Evolutionary conservation across 768 basidiomycete species (phyloP), one percentile per base, ranked within the genome.

Genomic region (Russula compacta): DNA sequence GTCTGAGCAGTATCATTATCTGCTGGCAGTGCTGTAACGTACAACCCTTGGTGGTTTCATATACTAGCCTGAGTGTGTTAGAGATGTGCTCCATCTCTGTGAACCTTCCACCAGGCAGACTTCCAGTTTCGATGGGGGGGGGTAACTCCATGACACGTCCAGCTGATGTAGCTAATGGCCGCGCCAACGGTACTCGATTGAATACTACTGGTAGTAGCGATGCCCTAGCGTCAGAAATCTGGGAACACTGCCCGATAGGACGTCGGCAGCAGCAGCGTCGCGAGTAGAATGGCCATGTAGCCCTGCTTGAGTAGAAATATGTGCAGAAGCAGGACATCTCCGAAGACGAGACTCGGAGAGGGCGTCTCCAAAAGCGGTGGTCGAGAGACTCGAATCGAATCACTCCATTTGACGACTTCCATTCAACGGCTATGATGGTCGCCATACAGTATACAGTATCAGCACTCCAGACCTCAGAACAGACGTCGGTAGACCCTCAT

Each of bases 371-470:
- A 35, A 33, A 53, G 35, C 32, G n/a, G 40, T 1, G 62, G 53
- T 14, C 56, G 61, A 36, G 64, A 53, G 44, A 29, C 24, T 29
- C 24, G 3, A 29, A 29, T 29, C 24, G 24, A 29, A 53, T 12
- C 29, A 55, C 42, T 11, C 39, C 50, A 10, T 19, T 61, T 24
- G 66, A 62, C 8, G 54, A 21, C 40, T 19, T 53, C 56, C 63
- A 44, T 55, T 66, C 58, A 43, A 64, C 52, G 48, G 65, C 48
- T 36, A 60, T 38, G 38, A 64, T 63, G 11, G 53, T 56, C 10
- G 64, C 53, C 21, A 56, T 19, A n/a, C n/a, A n/a, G n/a, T n/a
- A n/a, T n/a, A n/a, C n/a, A n/a, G n/a, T n/a, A 46, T 47, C 35
- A 15, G 46, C 47, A 24, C 57, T 65, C 17, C 53, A 12, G 47